Base-by-base conservation (phyloP, 495 filamentous ascomycete species). In the Acidomyces sp. region DNA sequence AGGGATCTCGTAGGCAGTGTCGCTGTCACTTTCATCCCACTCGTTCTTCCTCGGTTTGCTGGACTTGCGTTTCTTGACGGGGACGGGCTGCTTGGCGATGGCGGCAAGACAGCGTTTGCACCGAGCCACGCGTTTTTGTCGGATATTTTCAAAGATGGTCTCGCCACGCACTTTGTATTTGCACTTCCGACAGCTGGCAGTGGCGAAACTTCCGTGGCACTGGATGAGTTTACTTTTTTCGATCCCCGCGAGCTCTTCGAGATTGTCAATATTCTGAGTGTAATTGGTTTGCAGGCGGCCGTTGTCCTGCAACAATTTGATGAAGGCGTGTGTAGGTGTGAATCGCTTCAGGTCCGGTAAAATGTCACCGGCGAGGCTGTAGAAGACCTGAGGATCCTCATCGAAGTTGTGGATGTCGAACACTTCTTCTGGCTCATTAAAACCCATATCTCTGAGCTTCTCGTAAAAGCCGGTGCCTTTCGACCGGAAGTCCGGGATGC, bases 221-320 rank as follows among this genome's bases (percentile, higher is more conserved):
- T 97, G 90, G 16, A 97, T 78, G 9, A 97, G 74, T 43, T 93
- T 93, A 25, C 87, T 80, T 0, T 75, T 68, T 4, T 59, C 54
- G 34, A 97, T 87, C 11, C 90, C 90, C 1, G 88, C 90, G 41
- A 81, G 77, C 23, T 73, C 74, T 56, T 97, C 90, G 34, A 97
- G 79, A 52, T 96, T 95, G 64, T 97, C 90, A 51, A 97, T 97
- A 57, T 97, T 97, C 58, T 97, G 90, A 2, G 88, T 92, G 62
- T 94, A 97, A 61, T 95, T 93, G 19, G 87, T 96, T 35, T 95
- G 69, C 15, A 97, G 74, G 54, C 93, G 93, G 16, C 75, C 77
- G 57, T 87, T 84, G 44, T 86, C 69, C 56, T 96, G 86, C 2
- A 97, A 71, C n/a, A 95, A 69, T n/a, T 75, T 76, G 49, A 97